Evolutionary conservation across 805 yeast species (phyloP).

Genomic region (Candida tallmaniae): DNA sequence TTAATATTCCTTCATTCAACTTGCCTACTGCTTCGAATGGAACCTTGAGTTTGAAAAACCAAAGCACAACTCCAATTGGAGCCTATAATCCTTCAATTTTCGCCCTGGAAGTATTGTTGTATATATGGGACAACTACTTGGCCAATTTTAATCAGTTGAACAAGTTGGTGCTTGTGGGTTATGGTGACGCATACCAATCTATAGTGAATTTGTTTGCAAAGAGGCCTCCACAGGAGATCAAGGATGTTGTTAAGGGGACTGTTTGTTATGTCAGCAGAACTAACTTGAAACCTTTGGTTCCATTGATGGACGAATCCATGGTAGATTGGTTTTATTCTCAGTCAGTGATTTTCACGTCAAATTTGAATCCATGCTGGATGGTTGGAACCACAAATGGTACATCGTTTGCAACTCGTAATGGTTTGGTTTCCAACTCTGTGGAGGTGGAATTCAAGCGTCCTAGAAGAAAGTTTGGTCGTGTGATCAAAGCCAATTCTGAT

Average conservation of each 20-base stretch:
- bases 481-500: conserved; percentile 65
- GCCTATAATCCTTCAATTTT: conserved; percentile 57
- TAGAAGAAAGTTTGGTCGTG: conserved; percentile 88
- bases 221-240: conserved; percentile 51
- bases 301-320: conserved; percentile 83
- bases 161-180: conserved; percentile 75
- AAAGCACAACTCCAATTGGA: conserved; percentile 18
- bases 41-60: conserved; percentile 22
- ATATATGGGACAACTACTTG: conserved; percentile 88
- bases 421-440: conserved; percentile 14
- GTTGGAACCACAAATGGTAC: conserved; percentile 23
- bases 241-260: conserved; percentile 61
- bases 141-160: conserved; percentile 62
- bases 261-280: conserved; percentile 66
- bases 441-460: conserved; percentile 55
- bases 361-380: conserved; percentile 79
- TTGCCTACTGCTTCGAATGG: conserved; percentile 20
- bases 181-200: conserved; percentile 86
- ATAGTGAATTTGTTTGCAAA: conserved; percentile 86
- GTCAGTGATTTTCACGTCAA: conserved; percentile 75
- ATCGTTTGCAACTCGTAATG: conserved; percentile 17
- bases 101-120: conserved; percentile 72
- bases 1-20: conserved; percentile 65
- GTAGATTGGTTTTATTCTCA: conserved; percentile 89
- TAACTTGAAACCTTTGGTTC: conserved; percentile 72